Evolutionary conservation across 768 basidiomycete genomes (phyloP), one percentile per base, ranked within the genome.

Genomic region (Lactarius sanguifluus): DNA sequence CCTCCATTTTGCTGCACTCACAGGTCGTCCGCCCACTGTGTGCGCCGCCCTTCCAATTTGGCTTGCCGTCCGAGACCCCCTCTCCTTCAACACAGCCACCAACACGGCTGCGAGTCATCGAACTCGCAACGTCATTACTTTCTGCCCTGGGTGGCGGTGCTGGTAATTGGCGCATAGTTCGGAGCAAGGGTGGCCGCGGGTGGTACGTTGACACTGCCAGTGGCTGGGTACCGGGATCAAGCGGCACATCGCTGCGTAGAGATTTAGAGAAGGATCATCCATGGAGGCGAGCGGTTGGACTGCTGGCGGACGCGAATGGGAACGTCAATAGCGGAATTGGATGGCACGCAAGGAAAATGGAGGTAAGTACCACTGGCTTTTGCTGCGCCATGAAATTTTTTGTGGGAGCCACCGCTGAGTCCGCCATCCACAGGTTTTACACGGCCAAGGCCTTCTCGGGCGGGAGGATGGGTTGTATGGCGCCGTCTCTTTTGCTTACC

Each of bases 151-250:
- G 92, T 8, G 83, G 82, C 1, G 94, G 93, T 5, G 92, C 87
- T 0, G 91, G 88, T 5, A 79, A 90, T 36, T 99, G 96, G 96
- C 84, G 89, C 61, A 89, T 91, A 66, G 81, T 98, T n/a, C 82
- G 86, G 65, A 94, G 92, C 73, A 97, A 97, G 75, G 96, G 96
- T 9, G 90, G 94, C 1, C 79, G 96, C 28, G 95, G 94, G 4
- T 98, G 96, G 95, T 97, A 94, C 73, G 93, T 96, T 59, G 91
- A 98, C 75, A 85, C 89, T 0, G 91, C 91, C 28, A 88, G 87
- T 67, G 91, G 89, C 3, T 97, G 95, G 95, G 79, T 87, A 34
- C 81, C 83, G 3, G 77, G 82, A 66, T 25, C 64, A 32, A 57
- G 59, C 20, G 62, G 68, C 68, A 16, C 83, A 62, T 80, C 79